Base-by-base conservation (phyloP, 345 rosid species). In the Geranium rotundifolium region DNA sequence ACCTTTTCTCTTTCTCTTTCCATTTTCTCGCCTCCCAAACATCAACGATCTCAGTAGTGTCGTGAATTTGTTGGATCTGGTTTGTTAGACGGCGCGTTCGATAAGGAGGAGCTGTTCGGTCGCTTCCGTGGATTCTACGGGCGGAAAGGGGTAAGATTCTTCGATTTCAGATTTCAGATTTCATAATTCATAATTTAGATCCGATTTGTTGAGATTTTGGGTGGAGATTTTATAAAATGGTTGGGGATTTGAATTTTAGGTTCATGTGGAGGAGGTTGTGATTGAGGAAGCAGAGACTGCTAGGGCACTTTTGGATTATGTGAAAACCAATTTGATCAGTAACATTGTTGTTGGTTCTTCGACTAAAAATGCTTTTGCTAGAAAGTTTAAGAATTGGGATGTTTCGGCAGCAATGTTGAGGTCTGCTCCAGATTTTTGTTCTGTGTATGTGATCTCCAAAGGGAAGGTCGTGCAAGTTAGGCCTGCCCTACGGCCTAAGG, bases 91-190 rank as follows among this genome's bases (percentile, higher is more conserved):
- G 0, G 19, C 49, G 10, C n/a, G 31, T 20, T 4, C 27, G 83
- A 76, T 61, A 64, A 56, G 50, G 81, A 74, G 4, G 66, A 17
- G 34, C 78, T 89, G 65, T 92, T 87, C 71, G 62, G 73, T 64
- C 83, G 84, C 1, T 84, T 76, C 73, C 90, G 91, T 17, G 95
- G 89, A 5, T 92, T 82, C 68, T 82, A 92, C 52, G 87, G 93
- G 9, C 88, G 98, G 2, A 89, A 87, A 85, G 85, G 85, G 88
- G 98, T 91, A 78, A 18, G 52, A 3, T 59, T 56, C 9, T 7
- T 64, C 13, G 17, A 13, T 62, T 17, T 20, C 9, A 4, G 62
- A 18, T 20, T 19, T 15, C 20, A 6, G 9, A 30, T 16, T 19
- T 19, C 20, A 12, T 9, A 63, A 9, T 17, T 37, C 34, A 6